Conservation (phyloP, 2,329 filamentous ascomycete genomes). For the Penicillium olsonii region DNA sequence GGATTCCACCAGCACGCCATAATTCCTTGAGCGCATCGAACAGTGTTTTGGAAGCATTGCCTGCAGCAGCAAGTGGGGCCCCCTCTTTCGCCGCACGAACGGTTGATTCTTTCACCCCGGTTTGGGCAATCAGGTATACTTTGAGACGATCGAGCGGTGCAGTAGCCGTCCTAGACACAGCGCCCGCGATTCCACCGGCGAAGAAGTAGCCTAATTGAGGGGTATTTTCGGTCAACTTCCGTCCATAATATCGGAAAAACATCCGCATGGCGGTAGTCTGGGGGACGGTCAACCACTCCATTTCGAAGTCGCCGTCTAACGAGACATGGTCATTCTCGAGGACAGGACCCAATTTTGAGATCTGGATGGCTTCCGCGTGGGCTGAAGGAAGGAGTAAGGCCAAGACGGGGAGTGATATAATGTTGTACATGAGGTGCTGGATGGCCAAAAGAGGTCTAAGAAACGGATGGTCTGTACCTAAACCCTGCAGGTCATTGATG, state of each 20-base stretch:
- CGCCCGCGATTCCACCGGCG: conserved; percentile 91
- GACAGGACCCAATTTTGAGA: conserved; percentile 26
- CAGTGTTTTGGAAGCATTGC: conserved; percentile 69
- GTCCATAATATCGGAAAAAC: conserved; percentile 46
- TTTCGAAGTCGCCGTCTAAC: conserved; percentile 38
- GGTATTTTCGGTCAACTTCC: conserved; percentile 49
- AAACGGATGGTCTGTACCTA: conserved; percentile 70
- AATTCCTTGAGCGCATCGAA: conserved; percentile 72
- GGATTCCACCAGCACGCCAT: conserved; percentile 81
- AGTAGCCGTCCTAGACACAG: conserved; percentile 91
- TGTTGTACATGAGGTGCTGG: conserved; percentile 38
- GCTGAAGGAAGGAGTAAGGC: conserved; percentile 35
- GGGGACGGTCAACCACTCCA: conserved; percentile 46
- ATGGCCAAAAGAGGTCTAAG: conserved; percentile 38
- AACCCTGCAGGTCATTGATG: conserved; percentile 87
- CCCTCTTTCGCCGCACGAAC: conserved; percentile 70
- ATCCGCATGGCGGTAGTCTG: conserved; percentile 47
- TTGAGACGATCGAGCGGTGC: conserved; percentile 95
- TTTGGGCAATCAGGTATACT: conserved; percentile 95
- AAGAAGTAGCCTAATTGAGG: conserved; percentile 78
- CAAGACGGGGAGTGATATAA: conserved; percentile 36
- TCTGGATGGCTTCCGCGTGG: conserved; percentile 33
- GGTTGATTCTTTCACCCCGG: conserved; percentile 60
- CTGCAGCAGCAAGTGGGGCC: conserved; percentile 63
- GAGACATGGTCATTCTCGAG: conserved; percentile 32